Evolutionary conservation across 202 grass and related monocot genomes (phyloP), one percentile per base, ranked within the genome.

Genomic region (Carex sylvatica): DNA sequence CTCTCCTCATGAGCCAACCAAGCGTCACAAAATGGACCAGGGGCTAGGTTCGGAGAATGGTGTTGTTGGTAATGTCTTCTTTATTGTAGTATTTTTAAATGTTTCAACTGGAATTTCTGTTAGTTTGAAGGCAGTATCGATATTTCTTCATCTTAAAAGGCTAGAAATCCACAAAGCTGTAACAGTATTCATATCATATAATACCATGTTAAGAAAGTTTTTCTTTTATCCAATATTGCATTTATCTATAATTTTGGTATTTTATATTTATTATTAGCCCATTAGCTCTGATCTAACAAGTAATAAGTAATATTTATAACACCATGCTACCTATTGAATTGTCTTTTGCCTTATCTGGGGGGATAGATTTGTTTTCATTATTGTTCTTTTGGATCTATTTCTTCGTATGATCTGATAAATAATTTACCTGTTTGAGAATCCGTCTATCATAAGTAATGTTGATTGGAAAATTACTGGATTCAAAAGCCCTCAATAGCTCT

Each of bases 21-120:
- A 93, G 84, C 63, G 86, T 49, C 89, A 83, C 24, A 99, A 90
- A 59, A 83, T 76, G 4, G n/a, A 23, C 70, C 80, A 83, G 71
- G 80, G 40, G 35, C 81, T 83, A 82, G 44, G 54, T 74, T 54
- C 77, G 83, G 44, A 60, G 0, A 46, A 76, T 9, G 84, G 88
- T 86, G 84, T 67, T 80, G 96, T 93, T 90, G 96, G 96, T 99
- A 99, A 99, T 93, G 64, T 72, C 85, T 92, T 89, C 31, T 86
- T 87, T 6, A 40, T 86, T 28, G 49, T 85, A 2, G 42, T 54
- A 0, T 83, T 46, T 87, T 74, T 36, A 54, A 65, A 35, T 84
- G 35, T 15, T 52, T 15, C 5, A 64, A 5, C 2, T 26, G 42
- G 16, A 69, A 11, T 77, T 75, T 74, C 47, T 77, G 53, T 58